Base-by-base conservation (phyloP, 2,329 filamentous ascomycete genomes). In the Aspergillus pseudonomiae region DNA sequence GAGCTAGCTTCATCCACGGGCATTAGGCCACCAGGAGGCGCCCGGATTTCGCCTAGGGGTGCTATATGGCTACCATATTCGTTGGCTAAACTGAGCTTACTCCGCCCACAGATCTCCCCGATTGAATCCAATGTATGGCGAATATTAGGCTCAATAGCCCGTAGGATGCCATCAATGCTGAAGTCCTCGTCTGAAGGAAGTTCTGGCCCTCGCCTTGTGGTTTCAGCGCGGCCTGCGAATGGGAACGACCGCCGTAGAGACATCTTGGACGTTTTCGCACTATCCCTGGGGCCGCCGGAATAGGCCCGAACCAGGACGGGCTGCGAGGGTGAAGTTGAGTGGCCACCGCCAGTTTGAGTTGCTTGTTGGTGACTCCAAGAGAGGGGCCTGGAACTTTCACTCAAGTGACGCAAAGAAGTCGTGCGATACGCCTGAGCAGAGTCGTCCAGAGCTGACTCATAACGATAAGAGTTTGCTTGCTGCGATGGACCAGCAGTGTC, bases 11-110 rank as follows among this genome's bases (percentile, higher is more conserved):
- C 81, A 63, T 82, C 81, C 4, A 82, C 80, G 2, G 79, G 73
- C 48, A 78, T 71, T 6, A 82, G 70, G 6, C 75, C 73, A 24
- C 74, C 68, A 7, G 72, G 60, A 11, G 75, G 71, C 39, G 76
- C 78, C 48, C 77, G 75, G 66, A 88, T 87, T 72, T 88, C 86
- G 45, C 86, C 86, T 60, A 87, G 78, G 0, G 87, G 87, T 26
- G 87, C 86, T 41, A 88, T 81, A 73, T 89, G 87, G 50, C 86
- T 85, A 39, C 82, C 83, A 71, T 89, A 87, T 71, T 89, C 86
- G 69, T 89, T 86, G 11, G 87, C 86, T 63, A 89, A 76, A 68
- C 86, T 88, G 70, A 88, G 77, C 67, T 83, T 83, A 73, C 85
- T 89, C 63, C 85, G 81, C 4, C 87, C 86, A 67, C 85, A 87